Base-by-base conservation (phyloP, 2,329 filamentous ascomycete species). In the Claviceps pusilla region DNA sequence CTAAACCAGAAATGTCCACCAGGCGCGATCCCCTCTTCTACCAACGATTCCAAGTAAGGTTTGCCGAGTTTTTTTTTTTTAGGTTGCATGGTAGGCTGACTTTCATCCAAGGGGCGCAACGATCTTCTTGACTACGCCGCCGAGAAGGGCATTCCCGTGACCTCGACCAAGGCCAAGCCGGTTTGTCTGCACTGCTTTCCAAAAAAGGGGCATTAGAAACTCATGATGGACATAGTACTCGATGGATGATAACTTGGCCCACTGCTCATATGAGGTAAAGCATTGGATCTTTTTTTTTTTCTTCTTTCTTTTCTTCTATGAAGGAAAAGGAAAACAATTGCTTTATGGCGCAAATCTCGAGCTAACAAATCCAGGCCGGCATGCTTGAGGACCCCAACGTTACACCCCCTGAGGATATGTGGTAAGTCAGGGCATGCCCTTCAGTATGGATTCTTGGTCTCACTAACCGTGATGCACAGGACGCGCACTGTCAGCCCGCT, bases 161-260 rank as follows among this genome's bases (percentile, higher is more conserved):
- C 39, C 9, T 55, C 54, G 24, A 55, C 54, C 41, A 49, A 46
- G 41, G 37, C 41, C 2, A 50, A 50, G 47, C 51, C 54, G 37
- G 49, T 51, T 42, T 43, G 49, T 51, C 39, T 41, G 4, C 48
- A 50, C 39, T 33, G 16, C 16, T 19, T 9, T 33, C 16, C 4
- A 11, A 24, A 42, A 9, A 12, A 24, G 37, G 14, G 31, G 19
- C n/a, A 29, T 24, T 24, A 41, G 41, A 14, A 10, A 41, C 39
- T 51, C 2, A 51, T 43, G 28, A n/a, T 43, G 12, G 28, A 43
- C 29, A 43, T 19, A 51, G 50, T 50, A 37, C 7, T 55, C 51
- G 7, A 55, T 55, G 54, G 54, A 55, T 47, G 51, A 33, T 14
- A 53, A 55, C 47, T 33, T 55, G 47, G 42, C 48, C 12, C 51